Base-by-base conservation (phyloP, 768 basidiomycete species). In the Paxillus involutus region DNA sequence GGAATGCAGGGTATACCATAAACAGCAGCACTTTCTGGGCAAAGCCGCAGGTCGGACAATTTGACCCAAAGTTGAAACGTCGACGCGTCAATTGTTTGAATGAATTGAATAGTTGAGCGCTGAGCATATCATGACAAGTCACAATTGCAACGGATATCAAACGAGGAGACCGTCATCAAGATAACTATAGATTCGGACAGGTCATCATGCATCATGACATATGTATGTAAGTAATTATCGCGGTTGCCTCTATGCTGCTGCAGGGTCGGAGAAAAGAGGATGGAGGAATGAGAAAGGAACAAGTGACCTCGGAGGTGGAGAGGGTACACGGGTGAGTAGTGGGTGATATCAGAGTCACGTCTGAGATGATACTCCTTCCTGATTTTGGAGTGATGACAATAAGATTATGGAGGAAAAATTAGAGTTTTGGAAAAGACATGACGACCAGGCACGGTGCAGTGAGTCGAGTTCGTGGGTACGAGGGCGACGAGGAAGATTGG, bases 361-460 rank as follows among this genome's bases (percentile, higher is more conserved):
- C n/a, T n/a, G n/a, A n/a, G n/a, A n/a, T n/a, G n/a, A n/a, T n/a
- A n/a, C n/a, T n/a, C n/a, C n/a, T n/a, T n/a, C n/a, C n/a, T 21
- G 21, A 21, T 21, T 26, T 21, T 13, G 30, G 26, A 24, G n/a
- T 14, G 44, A 44, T 57, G 32, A 53, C 48, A 58, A 58, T 47
- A 41, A 43, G 35, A 12, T 44, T 0, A 37, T 53, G 49, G 30
- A 54, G 49, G 37, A 54, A 13, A 58, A 55, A 45, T 52, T 56
- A 54, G 51, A 54, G 58, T 60, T 60, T 59, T 58, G 64, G 37
- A 46, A 41, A 52, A 59, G 49, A 47, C 64, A 32, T 55, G 56
- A 57, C 66, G 53, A 61, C 65, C 68, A 68, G 68, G 68, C 63
- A 71, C 67, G 52, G 59, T 57, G 45, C 44, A 55, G 58, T 21